These are phyloP conservation scores for Candida frijolesensis DNA, from an alignment of 1,139 yeast species.

Conservation along the genomic window DNA sequence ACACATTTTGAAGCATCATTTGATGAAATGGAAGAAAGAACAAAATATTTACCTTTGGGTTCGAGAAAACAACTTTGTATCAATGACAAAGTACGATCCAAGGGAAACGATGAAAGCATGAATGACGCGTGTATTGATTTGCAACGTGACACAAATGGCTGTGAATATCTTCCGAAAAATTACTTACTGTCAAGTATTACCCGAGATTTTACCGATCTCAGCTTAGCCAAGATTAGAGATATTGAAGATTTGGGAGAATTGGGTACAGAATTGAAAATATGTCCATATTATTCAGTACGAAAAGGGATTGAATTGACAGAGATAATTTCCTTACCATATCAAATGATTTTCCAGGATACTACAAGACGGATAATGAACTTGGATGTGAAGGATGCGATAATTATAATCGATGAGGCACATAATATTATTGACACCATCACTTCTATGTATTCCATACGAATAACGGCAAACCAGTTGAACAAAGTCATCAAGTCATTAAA, in stretches of 20 bases:
- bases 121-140: conserved; percentile 85
- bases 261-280: conserved; percentile 59
- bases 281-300: conserved; percentile 84
- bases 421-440: conserved; percentile 79
- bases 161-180: conserved; percentile 52
- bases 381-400: conserved; percentile 61
- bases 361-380: conserved; percentile 65
- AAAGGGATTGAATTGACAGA: conserved; percentile 62
- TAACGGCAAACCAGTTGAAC: conserved; percentile 53
- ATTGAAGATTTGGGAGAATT: conserved; percentile 75
- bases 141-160: conserved; percentile 50
- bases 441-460: conserved; percentile 63
- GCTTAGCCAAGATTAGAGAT: conserved; percentile 68
- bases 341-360: conserved; percentile 65
- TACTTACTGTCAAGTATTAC: conserved; percentile 32
- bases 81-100: conserved; percentile 57
- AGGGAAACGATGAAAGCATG: conserved; percentile 54
- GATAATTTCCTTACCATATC: conserved; percentile 84
- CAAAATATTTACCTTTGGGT: conserved; percentile 69
- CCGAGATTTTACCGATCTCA: conserved; percentile 57
- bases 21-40: conserved; percentile 38
- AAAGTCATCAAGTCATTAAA: conserved; percentile 49
- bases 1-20: conserved; percentile 69
- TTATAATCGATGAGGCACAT: conserved; percentile 93
- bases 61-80: conserved; percentile 88